phyloP scores from a whole-genome alignment of 805 yeast genomes.

The Maudiozyma saulgeensis region DNA sequence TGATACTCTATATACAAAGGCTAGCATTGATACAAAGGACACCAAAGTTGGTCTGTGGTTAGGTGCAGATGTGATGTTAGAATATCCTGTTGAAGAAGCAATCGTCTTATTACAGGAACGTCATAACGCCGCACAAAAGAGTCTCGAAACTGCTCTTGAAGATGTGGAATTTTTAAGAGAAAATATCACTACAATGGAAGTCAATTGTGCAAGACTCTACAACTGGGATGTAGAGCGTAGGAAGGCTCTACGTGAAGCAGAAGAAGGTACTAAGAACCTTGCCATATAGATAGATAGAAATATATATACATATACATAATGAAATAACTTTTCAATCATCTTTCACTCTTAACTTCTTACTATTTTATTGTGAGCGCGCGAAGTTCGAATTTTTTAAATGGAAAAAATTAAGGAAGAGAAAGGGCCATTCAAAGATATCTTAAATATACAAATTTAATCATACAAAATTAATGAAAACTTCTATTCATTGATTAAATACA shows the following conservation, averaged over 20 bases:
- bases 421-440: no score
- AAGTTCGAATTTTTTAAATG: no score
- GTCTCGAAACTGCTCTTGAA: slow-evolving; percentile 55
- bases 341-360: no score
- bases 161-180: slow-evolving; percentile 85
- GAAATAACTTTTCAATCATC: no score
- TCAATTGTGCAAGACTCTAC: slow-evolving; percentile 85
- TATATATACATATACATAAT: no score
- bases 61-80: slow-evolving; percentile 98
- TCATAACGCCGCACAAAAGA: slow-evolving; percentile 51
- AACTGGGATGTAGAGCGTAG: slow-evolving; percentile 83
- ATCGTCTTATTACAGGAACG: slow-evolving; percentile 54
- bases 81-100: slow-evolving; percentile 87
- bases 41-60: slow-evolving; percentile 71
- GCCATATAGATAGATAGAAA: not conserved
- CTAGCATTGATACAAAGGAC: slow-evolving; percentile 48
- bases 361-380: no score
- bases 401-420: no score
- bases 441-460: no score
- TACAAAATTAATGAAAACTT: no score
- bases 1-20: slow-evolving; percentile 84
- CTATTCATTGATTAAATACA: no score
- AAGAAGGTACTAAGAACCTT: slow-evolving; percentile 32
- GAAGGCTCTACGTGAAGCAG: slow-evolving; percentile 35
- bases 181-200: slow-evolving; percentile 95